Base-by-base conservation (phyloP, 2,329 filamentous ascomycete species). In the Cercospora brassicicola region DNA sequence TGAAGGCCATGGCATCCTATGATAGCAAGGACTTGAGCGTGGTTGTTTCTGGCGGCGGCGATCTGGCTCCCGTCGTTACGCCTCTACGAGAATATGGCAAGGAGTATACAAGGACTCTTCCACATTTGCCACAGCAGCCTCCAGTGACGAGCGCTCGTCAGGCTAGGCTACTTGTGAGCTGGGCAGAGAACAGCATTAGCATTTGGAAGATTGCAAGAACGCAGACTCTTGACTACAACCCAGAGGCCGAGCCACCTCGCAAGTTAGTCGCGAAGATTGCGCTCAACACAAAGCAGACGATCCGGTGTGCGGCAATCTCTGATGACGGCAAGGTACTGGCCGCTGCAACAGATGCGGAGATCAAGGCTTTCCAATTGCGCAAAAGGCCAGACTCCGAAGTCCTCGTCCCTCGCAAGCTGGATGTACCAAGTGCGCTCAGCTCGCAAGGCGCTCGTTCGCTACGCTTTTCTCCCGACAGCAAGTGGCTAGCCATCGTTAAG, bases 1-100 rank as follows among this genome's bases (percentile, higher is more conserved):
- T 98, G 75, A 98, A 98, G 82, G 88, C 93, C 0, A 92, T 98
- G 88, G 91, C 93, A 36, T 89, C 92, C 0, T 98, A 94, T 72
- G 95, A 99, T 79, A 90, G 90, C 62, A 89, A 87, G 61, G 71
- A 66, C 39, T 87, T 97, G 76, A 98, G 93, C 76, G 89, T 98
- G 65, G 85, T 97, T 10, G 91, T 96, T 15, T 96, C 94, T 71
- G 95, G 95, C 87, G 95, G 93, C 92, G 83, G 80, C 31, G 95
- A 98, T 80, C 91, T 93, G 3, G 89, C 89, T 60, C 93, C 94
- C 0, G 87, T 96, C 53, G 87, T 97, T 48, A 83, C 94, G 15
- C 95, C 95, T 4, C 84, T 99, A 31, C 89, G 86, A 75, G 89
- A 90, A 79, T 92, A 87, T 76, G 91, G 87, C 70, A 87, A 88